Percentiles rank a stretch among this genome's conserved stretches.
These are phyloP conservation scores for Chalaropsis thielavioides DNA, from an alignment of 2,329 filamentous ascomycete genomes.

Conservation along the genomic window DNA sequence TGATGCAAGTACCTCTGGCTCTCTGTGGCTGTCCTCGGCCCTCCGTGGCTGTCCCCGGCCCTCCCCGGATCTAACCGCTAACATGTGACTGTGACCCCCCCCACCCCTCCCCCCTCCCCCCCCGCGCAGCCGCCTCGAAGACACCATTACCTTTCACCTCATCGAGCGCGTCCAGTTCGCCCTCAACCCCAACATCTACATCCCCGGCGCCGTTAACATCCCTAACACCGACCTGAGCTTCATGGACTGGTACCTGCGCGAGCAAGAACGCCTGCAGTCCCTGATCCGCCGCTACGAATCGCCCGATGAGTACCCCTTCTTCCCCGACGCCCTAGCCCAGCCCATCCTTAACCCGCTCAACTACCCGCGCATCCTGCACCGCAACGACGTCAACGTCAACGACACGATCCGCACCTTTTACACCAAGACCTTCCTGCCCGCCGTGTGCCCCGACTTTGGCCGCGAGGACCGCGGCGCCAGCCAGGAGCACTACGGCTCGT, in stretches of 20 bases:
- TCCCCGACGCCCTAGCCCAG: slow-evolving; percentile 61
- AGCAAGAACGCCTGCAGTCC: slow-evolving; percentile 84
- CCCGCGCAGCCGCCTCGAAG: slow-evolving; percentile 71
- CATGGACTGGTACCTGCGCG: slow-evolving; percentile 82
- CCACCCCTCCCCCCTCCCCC: too few species aligned
- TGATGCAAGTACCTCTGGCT: slow-evolving; percentile 50
- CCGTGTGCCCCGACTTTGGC: slow-evolving; percentile 65
- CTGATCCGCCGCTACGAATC: slow-evolving; percentile 88
- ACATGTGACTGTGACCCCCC: too few species aligned
- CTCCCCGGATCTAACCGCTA: too few species aligned
- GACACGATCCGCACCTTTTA: slow-evolving; percentile 75
- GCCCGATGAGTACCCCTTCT: slow-evolving; percentile 96
- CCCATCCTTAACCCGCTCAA: slow-evolving; percentile 77
- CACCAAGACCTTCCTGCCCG: slow-evolving; percentile 66
- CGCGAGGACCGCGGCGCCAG: slow-evolving; percentile 67
- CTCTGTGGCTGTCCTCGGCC: neutral
- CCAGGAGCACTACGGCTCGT: slow-evolving; percentile 88
- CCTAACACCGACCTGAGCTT: slow-evolving; percentile 62
- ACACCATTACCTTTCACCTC: slow-evolving; percentile 92
- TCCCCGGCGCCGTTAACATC: slow-evolving; percentile 62
- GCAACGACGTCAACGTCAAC: slow-evolving; percentile 85
- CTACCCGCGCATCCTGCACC: slow-evolving; percentile 78
- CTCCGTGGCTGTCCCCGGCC: too few species aligned
- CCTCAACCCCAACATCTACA: slow-evolving; percentile 77
- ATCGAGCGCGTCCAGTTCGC: slow-evolving; percentile 98